Conservation (phyloP, 1,284 basidiomycete species). For the Puccinia novopanici region DNA sequence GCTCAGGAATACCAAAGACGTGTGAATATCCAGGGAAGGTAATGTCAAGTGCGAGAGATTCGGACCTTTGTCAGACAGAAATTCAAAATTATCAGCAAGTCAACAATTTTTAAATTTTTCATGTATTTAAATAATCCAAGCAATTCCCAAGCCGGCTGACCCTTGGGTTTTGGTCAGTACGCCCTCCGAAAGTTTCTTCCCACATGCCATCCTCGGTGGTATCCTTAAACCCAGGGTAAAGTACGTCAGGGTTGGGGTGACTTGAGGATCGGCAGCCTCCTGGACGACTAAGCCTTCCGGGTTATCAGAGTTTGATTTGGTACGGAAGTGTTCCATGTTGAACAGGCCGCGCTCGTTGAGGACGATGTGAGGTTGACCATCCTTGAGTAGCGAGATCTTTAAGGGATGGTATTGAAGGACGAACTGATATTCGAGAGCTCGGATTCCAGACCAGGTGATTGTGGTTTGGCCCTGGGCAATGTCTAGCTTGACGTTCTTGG, state of each 20-base stretch:
- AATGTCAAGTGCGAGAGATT: conserved; percentile 88
- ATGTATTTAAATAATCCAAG: background rate
- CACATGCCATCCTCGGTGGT: conserved; percentile 78
- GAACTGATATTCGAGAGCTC: conserved; percentile 63
- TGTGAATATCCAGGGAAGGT: conserved; percentile 85
- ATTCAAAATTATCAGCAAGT: background rate
- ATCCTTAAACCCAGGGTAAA: conserved; percentile 78
- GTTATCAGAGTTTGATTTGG: conserved; percentile 63
- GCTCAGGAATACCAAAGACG: conserved; percentile 94
- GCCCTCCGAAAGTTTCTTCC: conserved; percentile 83
- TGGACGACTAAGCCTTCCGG: conserved; percentile 59
- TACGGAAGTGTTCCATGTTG: conserved; percentile 96
- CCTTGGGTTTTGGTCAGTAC: conserved; percentile 95
- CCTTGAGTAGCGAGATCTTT: conserved; percentile 70
- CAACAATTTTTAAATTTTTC: background rate
- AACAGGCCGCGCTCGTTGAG: conserved; percentile 86
- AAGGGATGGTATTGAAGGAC: conserved; percentile 73
- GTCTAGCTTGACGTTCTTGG: conserved; percentile 63
- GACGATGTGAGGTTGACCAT: conserved; percentile 76
- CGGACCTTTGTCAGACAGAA: conserved; percentile 67
- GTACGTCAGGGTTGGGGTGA: conserved; percentile 64
- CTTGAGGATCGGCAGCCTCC: conserved; percentile 58
- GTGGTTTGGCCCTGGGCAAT: conserved; percentile 8
- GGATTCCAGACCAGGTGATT: conserved; percentile 33
- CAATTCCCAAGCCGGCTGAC: conserved; percentile 61